Evolutionary conservation across 192 early-diverging fungal species (phyloP).

Genomic region (Coemansia furcata): DNA sequence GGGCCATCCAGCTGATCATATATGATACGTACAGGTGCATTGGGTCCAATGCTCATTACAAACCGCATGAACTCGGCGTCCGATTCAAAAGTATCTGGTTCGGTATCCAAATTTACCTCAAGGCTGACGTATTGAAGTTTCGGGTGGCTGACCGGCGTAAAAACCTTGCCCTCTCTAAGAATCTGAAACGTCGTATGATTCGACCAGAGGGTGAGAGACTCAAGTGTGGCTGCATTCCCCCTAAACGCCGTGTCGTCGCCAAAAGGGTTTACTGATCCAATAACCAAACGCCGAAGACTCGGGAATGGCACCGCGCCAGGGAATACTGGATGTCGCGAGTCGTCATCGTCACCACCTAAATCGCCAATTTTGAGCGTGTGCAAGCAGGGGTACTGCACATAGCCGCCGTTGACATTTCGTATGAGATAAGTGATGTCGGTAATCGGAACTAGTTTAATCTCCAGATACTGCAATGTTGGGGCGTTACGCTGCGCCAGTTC

Average conservation of each 20-base stretch:
- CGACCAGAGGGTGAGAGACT: background rate
- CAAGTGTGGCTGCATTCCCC: background rate
- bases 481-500: background rate
- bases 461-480: background rate
- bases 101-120: background rate
- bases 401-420: background rate
- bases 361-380: background rate
- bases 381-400: background rate
- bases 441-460: background rate
- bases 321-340: background rate
- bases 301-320: background rate
- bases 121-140: background rate
- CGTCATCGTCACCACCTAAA: no score
- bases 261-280: background rate
- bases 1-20: background rate
- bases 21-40: background rate
- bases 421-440: background rate
- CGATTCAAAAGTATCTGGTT: background rate
- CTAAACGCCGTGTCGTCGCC: background rate
- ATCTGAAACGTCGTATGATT: background rate
- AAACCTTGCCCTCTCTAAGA: background rate
- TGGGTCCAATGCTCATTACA: background rate
- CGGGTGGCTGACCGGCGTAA: background rate
- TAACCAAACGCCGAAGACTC: background rate
- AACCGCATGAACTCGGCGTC: background rate